Evolutionary conservation across 2,329 filamentous ascomycete genomes (phyloP).

Genomic region (Penicillium hordei): DNA sequence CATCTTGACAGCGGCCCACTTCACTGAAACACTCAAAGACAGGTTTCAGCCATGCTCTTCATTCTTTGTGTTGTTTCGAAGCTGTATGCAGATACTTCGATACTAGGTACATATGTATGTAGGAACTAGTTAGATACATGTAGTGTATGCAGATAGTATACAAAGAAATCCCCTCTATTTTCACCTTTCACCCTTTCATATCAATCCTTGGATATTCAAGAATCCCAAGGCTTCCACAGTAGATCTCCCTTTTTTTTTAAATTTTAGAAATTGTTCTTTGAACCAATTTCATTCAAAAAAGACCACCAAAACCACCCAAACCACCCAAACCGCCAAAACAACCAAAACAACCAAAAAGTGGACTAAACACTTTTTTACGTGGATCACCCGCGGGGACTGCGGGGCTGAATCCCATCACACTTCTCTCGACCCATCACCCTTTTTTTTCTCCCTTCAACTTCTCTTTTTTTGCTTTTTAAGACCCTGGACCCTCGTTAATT

Average conservation of each 20-base stretch:
- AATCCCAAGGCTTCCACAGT: background rate
- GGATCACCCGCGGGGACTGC: slow-evolving; percentile 27
- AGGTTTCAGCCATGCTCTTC: background rate
- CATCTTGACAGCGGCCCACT: background rate
- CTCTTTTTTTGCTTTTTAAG: slow-evolving; percentile 8
- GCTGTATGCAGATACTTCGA: background rate
- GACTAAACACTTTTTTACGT: slow-evolving; percentile 2
- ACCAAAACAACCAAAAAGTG: background rate
- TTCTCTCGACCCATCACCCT: slow-evolving; percentile 11
- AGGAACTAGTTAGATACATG: too few relatives aligned
- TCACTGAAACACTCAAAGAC: background rate
- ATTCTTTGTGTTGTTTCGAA: background rate
- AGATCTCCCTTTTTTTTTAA: background rate
- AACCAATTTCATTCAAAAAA: background rate
- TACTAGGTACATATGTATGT: background rate
- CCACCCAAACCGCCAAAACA: too few relatives aligned
- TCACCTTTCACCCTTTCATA: background rate
- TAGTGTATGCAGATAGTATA: background rate
- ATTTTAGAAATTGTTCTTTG: background rate
- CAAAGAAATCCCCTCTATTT: background rate
- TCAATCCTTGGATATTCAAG: background rate
- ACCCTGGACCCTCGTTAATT: background rate
- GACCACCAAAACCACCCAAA: too few relatives aligned
- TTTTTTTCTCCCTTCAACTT: slow-evolving; percentile 13
- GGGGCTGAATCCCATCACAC: slow-evolving; percentile 27